Percentiles rank a stretch among this genome's conserved stretches.
These are phyloP conservation scores for Annona squamosa DNA, from an alignment of 164 flowering plant genomes.

Conservation along the genomic window DNA sequence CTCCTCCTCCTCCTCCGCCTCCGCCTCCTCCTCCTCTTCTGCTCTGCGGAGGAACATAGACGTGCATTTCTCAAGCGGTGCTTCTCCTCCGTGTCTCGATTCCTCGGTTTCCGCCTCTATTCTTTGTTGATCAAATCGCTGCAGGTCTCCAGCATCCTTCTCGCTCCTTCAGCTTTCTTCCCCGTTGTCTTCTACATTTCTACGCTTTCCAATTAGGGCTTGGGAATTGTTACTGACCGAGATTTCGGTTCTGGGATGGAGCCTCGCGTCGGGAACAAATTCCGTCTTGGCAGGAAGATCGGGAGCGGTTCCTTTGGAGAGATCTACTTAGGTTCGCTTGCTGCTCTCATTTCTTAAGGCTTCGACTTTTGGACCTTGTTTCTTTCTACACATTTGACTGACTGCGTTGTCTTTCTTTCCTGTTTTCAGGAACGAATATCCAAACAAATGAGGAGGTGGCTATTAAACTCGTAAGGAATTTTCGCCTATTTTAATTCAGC, in stretches of 20 bases:
- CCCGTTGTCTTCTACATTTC: background rate
- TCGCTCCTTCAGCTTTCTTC: background rate
- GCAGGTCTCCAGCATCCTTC: background rate
- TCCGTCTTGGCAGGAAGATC: conserved; percentile 78
- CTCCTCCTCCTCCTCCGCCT: background rate
- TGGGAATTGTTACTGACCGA: background rate
- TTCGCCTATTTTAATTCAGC: background rate
- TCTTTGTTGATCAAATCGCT: background rate
- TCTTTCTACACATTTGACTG: background rate
- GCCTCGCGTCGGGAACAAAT: conserved; percentile 85
- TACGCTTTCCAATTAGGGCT: background rate
- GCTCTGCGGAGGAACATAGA: background rate
- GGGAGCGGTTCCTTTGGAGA: conserved; percentile 95
- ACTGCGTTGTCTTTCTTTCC: background rate
- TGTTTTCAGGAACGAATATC: conserved; percentile 58
- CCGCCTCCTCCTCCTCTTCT: background rate
- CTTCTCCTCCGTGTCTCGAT: too few species aligned
- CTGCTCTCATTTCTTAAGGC: background rate
- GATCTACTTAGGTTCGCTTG: conserved; percentile 67
- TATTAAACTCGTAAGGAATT: conserved; percentile 72
- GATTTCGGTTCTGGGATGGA: conserved; percentile 39
- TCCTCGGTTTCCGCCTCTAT: background rate
- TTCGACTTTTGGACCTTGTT: background rate
- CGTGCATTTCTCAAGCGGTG: background rate
- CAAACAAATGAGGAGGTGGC: conserved; percentile 92